Base-by-base conservation (phyloP, 805 yeast genomes). In the Starmerella powellii region DNA sequence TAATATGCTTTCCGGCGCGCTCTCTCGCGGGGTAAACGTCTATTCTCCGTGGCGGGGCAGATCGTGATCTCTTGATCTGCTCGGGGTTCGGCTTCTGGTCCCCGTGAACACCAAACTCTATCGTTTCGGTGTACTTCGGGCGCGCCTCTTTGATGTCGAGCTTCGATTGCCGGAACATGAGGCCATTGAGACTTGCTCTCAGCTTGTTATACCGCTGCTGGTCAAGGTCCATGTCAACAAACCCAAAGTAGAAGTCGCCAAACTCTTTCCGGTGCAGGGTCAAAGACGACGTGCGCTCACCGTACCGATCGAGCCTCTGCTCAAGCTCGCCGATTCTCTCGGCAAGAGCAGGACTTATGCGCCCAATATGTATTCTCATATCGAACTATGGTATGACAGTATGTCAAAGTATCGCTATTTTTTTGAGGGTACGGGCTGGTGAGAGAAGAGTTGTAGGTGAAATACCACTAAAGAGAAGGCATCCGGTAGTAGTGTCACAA, bases 81-180 rank as follows among this genome's bases (percentile, higher is more conserved):
- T 45, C 50, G 1, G 45, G 44, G 23, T 55, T 39, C 26, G 53
- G 48, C 20, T 47, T 27, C 41, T 57, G 60, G 13, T 58, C 48
- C 47, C 75, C 80, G 24, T 58, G 46, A 48, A 77, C 78, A 34
- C 58, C 29, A 17, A 18, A 56, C 24, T 61, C 59, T 78, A 78
- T 71, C 16, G 60, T 55, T 19, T 63, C 63, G 10, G 46, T 53
- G 59, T 63, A 80, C 34, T 64, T 65, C 0, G 76, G 76, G 3
- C 15, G 23, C 4, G 96, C 95, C 34, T 63, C 58, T 40, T 70
- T 74, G 8, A 88, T 62, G 2, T 66, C 65, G 28, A 88, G 59
- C 40, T 70, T 73, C 20, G 79, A 68, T 2, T 94, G 94, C 69
- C 81, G 84, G 61, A 70, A 88, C 20, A 71, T 72, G 1, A 80